A percentile compares a stretch with the other conserved stretches of the same genome.
Evolutionary conservation across 345 rosid genomes (phyloP).

Genomic region (Sonneratia alba): DNA sequence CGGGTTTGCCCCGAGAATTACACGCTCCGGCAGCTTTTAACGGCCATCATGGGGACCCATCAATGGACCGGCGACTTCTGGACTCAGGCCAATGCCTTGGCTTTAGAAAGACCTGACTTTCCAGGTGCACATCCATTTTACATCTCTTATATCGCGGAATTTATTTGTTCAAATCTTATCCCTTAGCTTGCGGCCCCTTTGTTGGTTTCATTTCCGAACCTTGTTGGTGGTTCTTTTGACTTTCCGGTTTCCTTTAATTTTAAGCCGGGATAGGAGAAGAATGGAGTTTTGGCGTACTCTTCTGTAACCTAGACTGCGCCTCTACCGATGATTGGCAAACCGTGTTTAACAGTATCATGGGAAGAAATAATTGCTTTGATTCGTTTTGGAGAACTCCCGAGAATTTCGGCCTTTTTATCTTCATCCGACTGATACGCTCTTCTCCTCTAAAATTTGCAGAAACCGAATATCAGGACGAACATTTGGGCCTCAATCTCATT

Average conservation of each 20-base stretch:
- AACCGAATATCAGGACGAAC: slow-evolving; percentile 53
- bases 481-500: slow-evolving; percentile 55
- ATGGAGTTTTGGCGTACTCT: not conserved
- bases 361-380: not conserved
- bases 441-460: slow-evolving; percentile 31
- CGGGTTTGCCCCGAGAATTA: not conserved
- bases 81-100: not conserved
- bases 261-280: not conserved
- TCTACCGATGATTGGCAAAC: no score
- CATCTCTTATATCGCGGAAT: not conserved
- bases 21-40: not conserved
- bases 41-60: slow-evolving; percentile 20
- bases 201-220: not conserved
- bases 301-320: no score
- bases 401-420: not conserved
- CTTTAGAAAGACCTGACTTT: slow-evolving; percentile 44
- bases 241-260: not conserved
- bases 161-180: not conserved
- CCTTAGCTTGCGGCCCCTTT: not conserved
- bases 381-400: not conserved
- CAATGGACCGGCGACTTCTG: slow-evolving; percentile 18
- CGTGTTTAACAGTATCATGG: no score
- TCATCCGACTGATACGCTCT: not conserved
- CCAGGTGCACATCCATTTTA: slow-evolving; percentile 47
- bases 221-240: not conserved